Evolutionary conservation across 495 filamentous ascomycete species (phyloP), one percentile per base, ranked within the genome.

Genomic region (Trichocladium uniseriatum): DNA sequence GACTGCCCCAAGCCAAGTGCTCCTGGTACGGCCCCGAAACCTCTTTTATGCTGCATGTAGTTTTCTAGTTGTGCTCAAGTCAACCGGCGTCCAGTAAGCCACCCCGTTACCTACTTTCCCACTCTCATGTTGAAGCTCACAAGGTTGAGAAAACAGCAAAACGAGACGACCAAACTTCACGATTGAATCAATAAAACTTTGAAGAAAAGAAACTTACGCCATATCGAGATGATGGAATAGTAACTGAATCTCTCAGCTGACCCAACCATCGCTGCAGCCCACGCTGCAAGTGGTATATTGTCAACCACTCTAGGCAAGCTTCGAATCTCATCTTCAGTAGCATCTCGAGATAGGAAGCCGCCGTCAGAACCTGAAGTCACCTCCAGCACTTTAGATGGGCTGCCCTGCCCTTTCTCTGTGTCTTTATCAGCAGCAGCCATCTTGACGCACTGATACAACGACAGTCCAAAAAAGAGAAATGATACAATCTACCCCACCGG

Each of bases 1-100:
- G 61, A 59, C 43, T 73, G 70, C 11, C 70, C 70, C 15, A 71
- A 55, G 4, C 67, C 68, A 21, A 73, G 49, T 10, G 66, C 66
- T 29, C 70, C 67, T 18, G 69, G 67, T 1, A 59, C 36, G 3
- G 52, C 45, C 8, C 34, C 20, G n/a, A 43, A 46, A 27, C 45
- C 52, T 16, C 46, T 45, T 11, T 47, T 20, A 46, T 59, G 31
- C 38, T 59, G 56, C 56, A 59, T 59, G 45, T 59, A 52, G 52
- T 59, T 59, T 55, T 59, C 55, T 58, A 22, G 40, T 34, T 35
- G 21, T 15, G n/a, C 14, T 14, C 18, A 22, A 6, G 44, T n/a
- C 21, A 56, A 21, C 14, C 15, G 13, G 7, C 34, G 37, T 20
- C 15, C 1, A 11, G 21, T 39, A 8, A 21, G 5, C 14, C 9